Evolutionary conservation across 495 filamentous ascomycete species (phyloP).

Genomic region (Podospora comata): DNA sequence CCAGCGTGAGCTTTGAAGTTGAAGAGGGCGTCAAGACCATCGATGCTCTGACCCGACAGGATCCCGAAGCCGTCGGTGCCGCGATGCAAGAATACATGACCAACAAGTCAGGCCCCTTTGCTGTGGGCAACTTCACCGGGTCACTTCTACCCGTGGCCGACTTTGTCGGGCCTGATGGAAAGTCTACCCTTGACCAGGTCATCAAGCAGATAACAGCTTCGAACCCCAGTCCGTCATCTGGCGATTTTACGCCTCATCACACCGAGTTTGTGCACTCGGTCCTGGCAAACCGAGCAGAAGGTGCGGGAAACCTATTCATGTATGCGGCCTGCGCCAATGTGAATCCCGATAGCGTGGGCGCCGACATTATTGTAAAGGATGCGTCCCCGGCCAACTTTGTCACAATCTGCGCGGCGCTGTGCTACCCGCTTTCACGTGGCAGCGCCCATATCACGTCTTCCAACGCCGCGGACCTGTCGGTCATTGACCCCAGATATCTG

Average conservation of each 20-base stretch:
- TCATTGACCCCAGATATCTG: constrained; percentile 9
- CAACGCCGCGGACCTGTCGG: neutral
- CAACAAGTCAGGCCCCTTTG: constrained; percentile 7
- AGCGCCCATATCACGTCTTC: constrained; percentile 5
- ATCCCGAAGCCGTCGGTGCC: neutral
- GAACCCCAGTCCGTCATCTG: neutral
- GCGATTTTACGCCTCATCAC: constrained; percentile 1
- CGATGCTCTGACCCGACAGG: constrained; percentile 4
- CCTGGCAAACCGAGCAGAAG: neutral
- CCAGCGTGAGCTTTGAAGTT: constrained; percentile 8
- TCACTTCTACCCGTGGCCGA: constrained; percentile 5
- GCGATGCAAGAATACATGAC: constrained; percentile 6
- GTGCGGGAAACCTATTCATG: constrained; percentile 2
- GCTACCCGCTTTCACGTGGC: constrained; percentile 1
- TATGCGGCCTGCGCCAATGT: constrained; percentile 7
- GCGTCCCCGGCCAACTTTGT: constrained; percentile 1
- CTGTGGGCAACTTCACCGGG: constrained; percentile 10
- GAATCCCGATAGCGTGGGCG: neutral
- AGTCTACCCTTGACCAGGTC: constrained; percentile 6
- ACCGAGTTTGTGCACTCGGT: constrained; percentile 9
- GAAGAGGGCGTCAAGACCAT: constrained; percentile 9
- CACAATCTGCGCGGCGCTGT: neutral
- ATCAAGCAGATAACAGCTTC: neutral
- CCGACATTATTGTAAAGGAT: constrained; percentile 8
- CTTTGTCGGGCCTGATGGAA: constrained; percentile 5